Percentiles rank a stretch among this genome's conserved stretches.
phyloP scores from a whole-genome alignment of 805 yeast species.

The Lipomyces mesembrius region DNA sequence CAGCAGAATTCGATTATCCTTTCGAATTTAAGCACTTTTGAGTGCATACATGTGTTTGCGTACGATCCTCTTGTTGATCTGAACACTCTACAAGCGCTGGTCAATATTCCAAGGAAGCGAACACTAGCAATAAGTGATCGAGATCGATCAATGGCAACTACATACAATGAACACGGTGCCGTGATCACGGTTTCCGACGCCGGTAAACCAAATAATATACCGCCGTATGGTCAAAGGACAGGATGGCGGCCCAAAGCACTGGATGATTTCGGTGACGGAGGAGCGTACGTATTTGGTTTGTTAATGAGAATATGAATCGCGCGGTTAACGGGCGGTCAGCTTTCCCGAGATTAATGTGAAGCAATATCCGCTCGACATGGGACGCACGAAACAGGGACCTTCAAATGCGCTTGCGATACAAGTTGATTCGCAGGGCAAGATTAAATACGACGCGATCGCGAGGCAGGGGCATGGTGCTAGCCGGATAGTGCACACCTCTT shows the following conservation, averaged over 20 bases:
- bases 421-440: constrained; percentile 43
- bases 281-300: constrained; percentile 40
- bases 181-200: constrained; percentile 8
- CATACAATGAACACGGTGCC: constrained; percentile 29
- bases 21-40: neutral
- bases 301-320: neutral
- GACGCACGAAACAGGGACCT: constrained; percentile 32
- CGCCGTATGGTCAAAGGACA: constrained; percentile 41
- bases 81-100: neutral
- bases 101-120: neutral
- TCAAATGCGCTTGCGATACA: constrained; percentile 43
- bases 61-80: neutral
- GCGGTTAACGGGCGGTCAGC: constrained; percentile 10
- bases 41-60: neutral
- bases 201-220: constrained; percentile 11
- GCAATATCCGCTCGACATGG: constrained; percentile 46
- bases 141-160: constrained; percentile 1
- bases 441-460: constrained; percentile 45
- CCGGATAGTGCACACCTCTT: constrained; percentile 52
- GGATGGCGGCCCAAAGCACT: constrained; percentile 42
- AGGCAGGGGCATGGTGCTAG: constrained; percentile 43
- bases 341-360: constrained; percentile 45
- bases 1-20: neutral
- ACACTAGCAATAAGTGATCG: neutral
- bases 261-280: constrained; percentile 46